phyloP scores from a whole-genome alignment of 2,329 filamentous ascomycete genomes.

The Cercospora zeina region DNA sequence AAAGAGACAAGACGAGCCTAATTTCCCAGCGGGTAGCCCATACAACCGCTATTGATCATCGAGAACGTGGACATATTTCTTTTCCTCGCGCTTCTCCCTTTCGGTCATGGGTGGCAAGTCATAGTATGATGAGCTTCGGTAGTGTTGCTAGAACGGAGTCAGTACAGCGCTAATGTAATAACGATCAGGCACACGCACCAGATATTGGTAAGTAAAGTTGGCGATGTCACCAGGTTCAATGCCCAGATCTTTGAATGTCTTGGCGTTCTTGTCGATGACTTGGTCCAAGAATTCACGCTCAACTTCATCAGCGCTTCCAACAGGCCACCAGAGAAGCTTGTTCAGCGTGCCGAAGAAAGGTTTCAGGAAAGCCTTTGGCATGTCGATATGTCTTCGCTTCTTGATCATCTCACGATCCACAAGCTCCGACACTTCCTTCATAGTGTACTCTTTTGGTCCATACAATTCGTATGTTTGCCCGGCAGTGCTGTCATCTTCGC shows the following conservation, averaged over 20 bases:
- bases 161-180: neutral
- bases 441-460: conserved; percentile 89
- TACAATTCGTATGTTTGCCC: conserved; percentile 92
- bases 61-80: conserved; percentile 92
- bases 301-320: conserved; percentile 77
- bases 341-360: conserved; percentile 74
- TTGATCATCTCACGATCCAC: conserved; percentile 93
- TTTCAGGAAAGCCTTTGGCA: conserved; percentile 79
- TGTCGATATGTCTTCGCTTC: conserved; percentile 83
- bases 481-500: conserved; percentile 85
- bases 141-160: conserved; percentile 67
- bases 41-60: conserved; percentile 68
- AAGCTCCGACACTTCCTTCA: conserved; percentile 78
- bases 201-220: conserved; percentile 87
- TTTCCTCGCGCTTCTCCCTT: conserved; percentile 90
- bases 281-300: conserved; percentile 94
- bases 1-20: neutral
- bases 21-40: neutral
- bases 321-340: conserved; percentile 84
- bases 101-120: conserved; percentile 93
- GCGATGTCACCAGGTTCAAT: conserved; percentile 86
- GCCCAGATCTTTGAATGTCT: conserved; percentile 91
- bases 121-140: conserved; percentile 83
- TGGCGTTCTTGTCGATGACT: conserved; percentile 82
- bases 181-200: conserved; percentile 61